These are phyloP conservation scores for Aspergillus biplanus DNA, from an alignment of 495 filamentous ascomycete genomes.

Conservation along the genomic window DNA sequence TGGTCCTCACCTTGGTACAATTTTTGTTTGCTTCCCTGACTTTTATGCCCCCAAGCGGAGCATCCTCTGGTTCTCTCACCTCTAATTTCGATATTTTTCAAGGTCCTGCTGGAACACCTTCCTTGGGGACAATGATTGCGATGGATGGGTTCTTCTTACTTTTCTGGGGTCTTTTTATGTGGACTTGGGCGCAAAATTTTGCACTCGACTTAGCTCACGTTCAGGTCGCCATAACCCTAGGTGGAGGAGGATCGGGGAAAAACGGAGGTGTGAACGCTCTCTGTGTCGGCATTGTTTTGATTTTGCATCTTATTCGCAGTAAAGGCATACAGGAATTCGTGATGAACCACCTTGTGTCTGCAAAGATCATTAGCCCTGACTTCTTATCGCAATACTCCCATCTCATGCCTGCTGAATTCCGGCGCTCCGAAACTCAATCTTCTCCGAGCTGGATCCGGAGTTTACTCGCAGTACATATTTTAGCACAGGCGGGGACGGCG, in stretches of 20 bases:
- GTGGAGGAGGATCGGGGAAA: conserved; percentile 78
- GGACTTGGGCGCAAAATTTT: conserved; percentile 84
- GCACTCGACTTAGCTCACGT: conserved; percentile 94
- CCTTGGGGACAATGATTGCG: conserved; percentile 77
- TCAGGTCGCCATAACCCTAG: conserved; percentile 90
- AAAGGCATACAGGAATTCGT: conserved; percentile 59
- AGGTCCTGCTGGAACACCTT: conserved; percentile 71
- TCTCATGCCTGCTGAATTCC: conserved; percentile 47
- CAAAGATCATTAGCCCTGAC: conserved; percentile 51
- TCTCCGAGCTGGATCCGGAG: conserved; percentile 63
- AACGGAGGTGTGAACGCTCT: conserved; percentile 72
- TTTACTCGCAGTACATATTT: conserved; percentile 81
- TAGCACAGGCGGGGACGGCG: conserved; percentile 72
- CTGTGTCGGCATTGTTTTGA: conserved; percentile 78
- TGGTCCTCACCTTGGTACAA: conserved; percentile 87
- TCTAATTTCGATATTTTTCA: conserved; percentile 76
- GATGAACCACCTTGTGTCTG: conserved; percentile 47
- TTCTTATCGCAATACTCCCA: conserved; percentile 48
- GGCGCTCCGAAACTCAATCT: conserved; percentile 45
- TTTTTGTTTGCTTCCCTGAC: conserved; percentile 92
- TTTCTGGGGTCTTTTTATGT: conserved; percentile 83
- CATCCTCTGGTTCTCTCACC: conserved; percentile 54
- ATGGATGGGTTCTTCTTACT: conserved; percentile 81
- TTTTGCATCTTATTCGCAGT: conserved; percentile 66
- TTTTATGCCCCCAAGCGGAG: conserved; percentile 77